Conservation (phyloP, 768 basidiomycete genomes). For the Rhodotorula kratochvilovae region DNA sequence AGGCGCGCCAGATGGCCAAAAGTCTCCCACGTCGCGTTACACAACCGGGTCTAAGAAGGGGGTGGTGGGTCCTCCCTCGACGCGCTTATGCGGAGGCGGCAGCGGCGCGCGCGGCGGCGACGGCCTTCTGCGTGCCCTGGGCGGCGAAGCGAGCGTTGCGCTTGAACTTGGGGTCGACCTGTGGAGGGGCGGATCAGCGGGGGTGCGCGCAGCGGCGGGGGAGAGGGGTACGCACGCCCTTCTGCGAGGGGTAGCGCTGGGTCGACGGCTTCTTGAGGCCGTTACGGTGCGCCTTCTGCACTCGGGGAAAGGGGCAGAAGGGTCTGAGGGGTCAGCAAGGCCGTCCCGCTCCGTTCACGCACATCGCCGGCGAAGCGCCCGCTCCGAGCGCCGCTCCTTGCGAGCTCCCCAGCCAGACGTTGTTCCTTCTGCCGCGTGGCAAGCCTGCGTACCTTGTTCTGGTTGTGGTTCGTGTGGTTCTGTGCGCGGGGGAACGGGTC, state of each 20-base stretch:
- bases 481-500: conserved; percentile 44
- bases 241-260: no score
- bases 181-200: neutral
- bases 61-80: neutral
- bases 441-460: conserved; percentile 21
- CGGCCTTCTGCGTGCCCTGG: conserved; percentile 32
- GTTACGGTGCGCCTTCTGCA: conserved; percentile 86
- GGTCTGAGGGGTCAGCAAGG: neutral
- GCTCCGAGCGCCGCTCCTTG: no score
- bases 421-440: no score
- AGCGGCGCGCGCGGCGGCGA: conserved; percentile 1
- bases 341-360: no score
- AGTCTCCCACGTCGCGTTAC: neutral
- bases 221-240: neutral
- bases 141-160: conserved; percentile 40
- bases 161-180: conserved; percentile 43
- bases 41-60: neutral
- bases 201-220: neutral
- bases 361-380: no score
- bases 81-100: neutral
- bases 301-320: neutral
- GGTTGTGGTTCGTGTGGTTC: conserved; percentile 54
- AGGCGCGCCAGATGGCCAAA: neutral
- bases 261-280: no score
- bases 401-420: no score